Base-by-base conservation (phyloP, 306 rosid species). In the Quercus suber region DNA sequence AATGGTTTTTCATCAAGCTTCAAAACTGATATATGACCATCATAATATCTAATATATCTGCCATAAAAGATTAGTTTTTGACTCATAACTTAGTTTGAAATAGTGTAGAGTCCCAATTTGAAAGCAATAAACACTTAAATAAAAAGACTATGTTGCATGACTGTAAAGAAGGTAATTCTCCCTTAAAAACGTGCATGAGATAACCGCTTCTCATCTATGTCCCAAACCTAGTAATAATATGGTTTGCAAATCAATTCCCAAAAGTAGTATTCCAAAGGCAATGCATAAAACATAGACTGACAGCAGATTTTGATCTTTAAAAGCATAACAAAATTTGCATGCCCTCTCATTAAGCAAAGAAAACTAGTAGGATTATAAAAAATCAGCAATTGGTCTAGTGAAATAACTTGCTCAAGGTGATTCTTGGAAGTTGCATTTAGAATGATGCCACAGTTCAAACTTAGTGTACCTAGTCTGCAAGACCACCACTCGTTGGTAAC, bases 11-110 rank as follows among this genome's bases (percentile, higher is more conserved):
- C 86, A 61, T 90, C 91, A 51, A 94, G 89, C 84, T 88, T 92
- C 87, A 90, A 77, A 82, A 94, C 87, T 25, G 90, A 86, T 69
- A 89, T 82, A 80, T 90, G 88, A 28, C 98, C 97, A 79, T 37
- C 76, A 78, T 88, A 80, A 89, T 88, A 84, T 86, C 98, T 97
- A 76, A 87, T 37, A 17, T 84, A 92, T 87, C 97, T 94, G 88
- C 76, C 82, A 87, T 82, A 28, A 73, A 59, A 23, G 49, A 79
- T 58, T 68, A 69, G 45, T 55, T 69, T 75, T 55, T 35, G 71
- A 64, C 53, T 55, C 72, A 79, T 55, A 25, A 71, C 41, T 56
- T 73, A 56, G 27, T 33, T 56, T 49, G 14, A 64, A 57, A 20
- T 55, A 12, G 76, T 74, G 69, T 69, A 69, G 57, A 55, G 63